phyloP scores from a whole-genome alignment of 768 basidiomycete species.

The Serendipita vermifera region DNA sequence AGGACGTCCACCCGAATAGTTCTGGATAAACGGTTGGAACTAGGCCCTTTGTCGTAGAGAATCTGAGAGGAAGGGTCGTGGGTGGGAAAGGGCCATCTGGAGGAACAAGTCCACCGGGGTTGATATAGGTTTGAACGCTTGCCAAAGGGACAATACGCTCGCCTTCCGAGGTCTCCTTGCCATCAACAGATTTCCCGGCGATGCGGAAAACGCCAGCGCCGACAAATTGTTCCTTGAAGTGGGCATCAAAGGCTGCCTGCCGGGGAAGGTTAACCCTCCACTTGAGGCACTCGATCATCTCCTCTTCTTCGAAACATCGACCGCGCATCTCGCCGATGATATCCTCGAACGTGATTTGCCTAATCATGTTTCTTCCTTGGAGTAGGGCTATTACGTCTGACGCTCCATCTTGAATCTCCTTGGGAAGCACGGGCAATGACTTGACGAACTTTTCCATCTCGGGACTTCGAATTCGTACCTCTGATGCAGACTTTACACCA shows the following conservation, averaged over 20 bases:
- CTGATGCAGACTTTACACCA: constrained; percentile 52
- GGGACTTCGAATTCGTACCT: constrained; percentile 62
- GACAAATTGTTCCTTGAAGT: constrained; percentile 46
- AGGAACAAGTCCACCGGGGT: constrained; percentile 49
- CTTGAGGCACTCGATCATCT: constrained; percentile 68
- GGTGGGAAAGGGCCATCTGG: constrained; percentile 62
- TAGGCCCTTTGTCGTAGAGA: constrained; percentile 49
- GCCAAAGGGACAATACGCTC: constrained; percentile 56
- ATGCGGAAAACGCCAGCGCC: constrained; percentile 50
- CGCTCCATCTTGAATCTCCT: constrained; percentile 42
- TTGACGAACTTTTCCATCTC: constrained; percentile 65
- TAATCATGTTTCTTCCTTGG: constrained; percentile 50
- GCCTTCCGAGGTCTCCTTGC: constrained; percentile 22
- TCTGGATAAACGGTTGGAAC: constrained; percentile 33
- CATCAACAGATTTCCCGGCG: constrained; percentile 22
- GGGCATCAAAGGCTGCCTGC: constrained; percentile 23
- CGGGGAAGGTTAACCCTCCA: constrained; percentile 63
- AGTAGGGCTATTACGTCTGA: constrained; percentile 48
- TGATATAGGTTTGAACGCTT: constrained; percentile 59
- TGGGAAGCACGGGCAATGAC: constrained; percentile 59
- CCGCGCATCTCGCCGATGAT: constrained; percentile 63
- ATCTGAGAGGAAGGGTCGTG: constrained; percentile 46
- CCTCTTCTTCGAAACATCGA: constrained; percentile 53
- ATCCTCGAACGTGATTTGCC: constrained; percentile 66
- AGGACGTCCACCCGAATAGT: constrained; percentile 67